Percentiles rank a stretch among this genome's conserved stretches.
These are phyloP conservation scores for Penicillium flavigenum DNA, from an alignment of 495 filamentous ascomycete genomes.

Conservation along the genomic window DNA sequence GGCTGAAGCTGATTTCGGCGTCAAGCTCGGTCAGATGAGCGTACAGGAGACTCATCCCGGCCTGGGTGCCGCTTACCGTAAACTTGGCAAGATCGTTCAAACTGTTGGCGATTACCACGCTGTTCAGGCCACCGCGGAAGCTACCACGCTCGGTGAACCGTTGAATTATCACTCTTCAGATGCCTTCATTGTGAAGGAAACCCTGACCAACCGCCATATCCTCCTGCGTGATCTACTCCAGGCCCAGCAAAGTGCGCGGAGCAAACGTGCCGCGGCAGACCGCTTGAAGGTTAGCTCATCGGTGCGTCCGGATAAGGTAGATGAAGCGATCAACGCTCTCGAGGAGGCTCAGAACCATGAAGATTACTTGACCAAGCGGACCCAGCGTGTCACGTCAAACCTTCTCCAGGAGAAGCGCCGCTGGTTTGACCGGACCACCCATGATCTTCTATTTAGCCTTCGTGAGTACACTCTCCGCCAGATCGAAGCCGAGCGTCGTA, in stretches of 20 bases:
- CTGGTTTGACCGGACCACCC: constrained; percentile 86
- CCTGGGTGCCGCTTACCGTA: constrained; percentile 85
- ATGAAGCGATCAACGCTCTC: constrained; percentile 86
- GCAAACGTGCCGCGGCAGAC: constrained; percentile 79
- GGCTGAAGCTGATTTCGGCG: constrained; percentile 89
- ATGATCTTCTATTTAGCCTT: constrained; percentile 74
- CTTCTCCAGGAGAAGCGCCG: constrained; percentile 82
- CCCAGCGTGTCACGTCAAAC: constrained; percentile 82
- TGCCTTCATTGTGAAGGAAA: constrained; percentile 98
- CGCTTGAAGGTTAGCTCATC: constrained; percentile 79
- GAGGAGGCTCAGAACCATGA: constrained; percentile 84
- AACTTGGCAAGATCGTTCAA: constrained; percentile 90
- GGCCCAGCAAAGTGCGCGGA: constrained; percentile 76
- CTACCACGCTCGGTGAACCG: constrained; percentile 90
- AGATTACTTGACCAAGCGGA: constrained; percentile 74
- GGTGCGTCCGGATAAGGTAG: constrained; percentile 89
- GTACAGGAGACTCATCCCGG: constrained; percentile 88
- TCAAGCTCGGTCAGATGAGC: constrained; percentile 79
- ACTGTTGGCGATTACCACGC: constrained; percentile 92
- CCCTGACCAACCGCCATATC: constrained; percentile 96
- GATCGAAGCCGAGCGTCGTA: constrained; percentile 93
- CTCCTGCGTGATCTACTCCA: constrained; percentile 91
- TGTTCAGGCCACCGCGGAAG: constrained; percentile 96
- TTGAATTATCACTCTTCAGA: constrained; percentile 94
- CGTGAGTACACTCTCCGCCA: constrained; percentile 91